These are phyloP conservation scores for Trypanosoma theileri DNA, from an alignment of 208 protist genomes.

Conservation along the genomic window DNA sequence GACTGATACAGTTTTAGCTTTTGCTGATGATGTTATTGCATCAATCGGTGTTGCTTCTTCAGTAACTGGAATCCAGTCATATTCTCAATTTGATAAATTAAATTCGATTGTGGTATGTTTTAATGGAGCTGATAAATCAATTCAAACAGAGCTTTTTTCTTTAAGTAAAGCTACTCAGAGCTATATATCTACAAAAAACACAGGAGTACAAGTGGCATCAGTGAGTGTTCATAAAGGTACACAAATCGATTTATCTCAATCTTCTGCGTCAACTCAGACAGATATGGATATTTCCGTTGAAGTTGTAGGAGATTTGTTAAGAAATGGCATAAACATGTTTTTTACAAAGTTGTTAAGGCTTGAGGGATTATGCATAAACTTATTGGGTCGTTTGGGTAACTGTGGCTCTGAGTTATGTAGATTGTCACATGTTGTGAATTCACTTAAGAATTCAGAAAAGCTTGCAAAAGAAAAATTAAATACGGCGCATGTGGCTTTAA, in stretches of 20 bases:
- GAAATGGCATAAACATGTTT: background rate
- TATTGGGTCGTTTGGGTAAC: slow-evolving; percentile 6
- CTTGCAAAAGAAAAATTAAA: slow-evolving; percentile 2
- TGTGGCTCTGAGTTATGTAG: slow-evolving; percentile 8
- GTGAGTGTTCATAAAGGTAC: background rate
- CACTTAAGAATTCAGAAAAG: slow-evolving; percentile 8
- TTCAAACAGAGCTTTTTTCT: slow-evolving; percentile 17
- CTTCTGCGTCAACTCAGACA: slow-evolving; percentile 18
- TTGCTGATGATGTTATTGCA: slow-evolving; percentile 29
- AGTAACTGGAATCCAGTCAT: background rate
- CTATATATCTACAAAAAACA: background rate
- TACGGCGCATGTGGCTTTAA: background rate
- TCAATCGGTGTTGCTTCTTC: slow-evolving; percentile 2
- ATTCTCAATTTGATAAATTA: background rate
- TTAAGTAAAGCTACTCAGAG: slow-evolving; percentile 11
- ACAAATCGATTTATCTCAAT: slow-evolving; percentile 4
- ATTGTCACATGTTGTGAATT: background rate
- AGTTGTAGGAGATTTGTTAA: slow-evolving; percentile 13
- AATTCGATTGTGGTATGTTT: background rate
- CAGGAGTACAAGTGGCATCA: slow-evolving; percentile 8
- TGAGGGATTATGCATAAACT: slow-evolving; percentile 2
- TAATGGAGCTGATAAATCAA: slow-evolving; percentile 8
- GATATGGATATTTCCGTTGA: slow-evolving; percentile 9
- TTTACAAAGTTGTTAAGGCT: slow-evolving; percentile 1
- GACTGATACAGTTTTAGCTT: slow-evolving; percentile 24